Evolutionary conservation across 768 basidiomycete species (phyloP).

Genomic region (Clathrus columnatus): DNA sequence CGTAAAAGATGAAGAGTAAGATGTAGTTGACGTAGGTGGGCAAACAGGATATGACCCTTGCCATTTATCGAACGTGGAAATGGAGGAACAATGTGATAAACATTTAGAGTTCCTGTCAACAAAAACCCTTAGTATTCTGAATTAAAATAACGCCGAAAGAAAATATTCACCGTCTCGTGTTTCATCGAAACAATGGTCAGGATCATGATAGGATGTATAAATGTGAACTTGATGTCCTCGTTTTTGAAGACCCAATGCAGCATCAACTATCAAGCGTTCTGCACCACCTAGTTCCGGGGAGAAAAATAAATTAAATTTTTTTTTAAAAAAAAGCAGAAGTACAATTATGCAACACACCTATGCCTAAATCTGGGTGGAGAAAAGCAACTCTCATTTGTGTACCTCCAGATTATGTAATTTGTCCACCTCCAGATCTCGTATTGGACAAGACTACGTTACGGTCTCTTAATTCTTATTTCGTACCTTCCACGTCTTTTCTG

Average conservation of each 20-base stretch:
- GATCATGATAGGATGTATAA: constrained; percentile 91
- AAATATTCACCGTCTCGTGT: constrained; percentile 68
- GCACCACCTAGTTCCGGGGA: constrained; percentile 65
- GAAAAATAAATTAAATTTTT: neutral
- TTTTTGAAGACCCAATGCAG: constrained; percentile 79
- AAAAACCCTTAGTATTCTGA: neutral
- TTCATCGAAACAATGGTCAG: constrained; percentile 85
- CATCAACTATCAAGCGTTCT: constrained; percentile 91
- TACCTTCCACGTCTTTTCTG: too few relatives aligned
- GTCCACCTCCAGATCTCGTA: too few relatives aligned
- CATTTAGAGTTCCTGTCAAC: constrained; percentile 61
- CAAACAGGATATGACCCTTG: constrained; percentile 81
- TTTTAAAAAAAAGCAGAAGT: neutral
- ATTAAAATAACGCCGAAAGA: neutral
- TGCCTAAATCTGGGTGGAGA: constrained; percentile 91
- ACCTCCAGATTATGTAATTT: too few relatives aligned
- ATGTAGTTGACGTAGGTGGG: constrained; percentile 83
- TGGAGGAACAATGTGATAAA: constrained; percentile 63
- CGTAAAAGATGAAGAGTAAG: constrained; percentile 58
- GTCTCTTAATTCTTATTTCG: too few relatives aligned
- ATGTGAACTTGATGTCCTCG: constrained; percentile 81
- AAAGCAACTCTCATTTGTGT: constrained; percentile 64
- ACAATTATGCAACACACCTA: constrained; percentile 43
- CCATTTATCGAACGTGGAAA: constrained; percentile 76
- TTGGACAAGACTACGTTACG: too few relatives aligned